Conservation (phyloP, 768 basidiomycete genomes). For the Piloderma croceum region DNA sequence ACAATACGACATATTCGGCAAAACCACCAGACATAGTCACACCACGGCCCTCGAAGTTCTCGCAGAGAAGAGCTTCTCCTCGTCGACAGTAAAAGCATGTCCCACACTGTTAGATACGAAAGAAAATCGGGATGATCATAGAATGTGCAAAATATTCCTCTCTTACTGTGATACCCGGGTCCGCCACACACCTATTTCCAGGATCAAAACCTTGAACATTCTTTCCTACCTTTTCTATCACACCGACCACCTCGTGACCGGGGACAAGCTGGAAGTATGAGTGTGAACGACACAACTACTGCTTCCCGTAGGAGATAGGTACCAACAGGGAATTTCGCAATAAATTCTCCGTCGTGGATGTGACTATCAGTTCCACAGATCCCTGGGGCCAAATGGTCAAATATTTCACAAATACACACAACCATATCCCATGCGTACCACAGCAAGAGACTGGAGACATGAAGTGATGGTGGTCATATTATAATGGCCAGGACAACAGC, state of each 20-base stretch:
- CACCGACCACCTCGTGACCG: conserved; percentile 40
- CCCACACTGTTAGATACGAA: conserved; percentile 21
- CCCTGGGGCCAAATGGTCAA: conserved; percentile 33
- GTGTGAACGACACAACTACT: too few species aligned
- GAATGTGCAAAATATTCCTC: not conserved
- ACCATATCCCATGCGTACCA: not conserved
- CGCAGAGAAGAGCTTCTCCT: conserved; percentile 34
- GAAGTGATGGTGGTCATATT: too few species aligned
- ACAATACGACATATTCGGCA: conserved; percentile 38
- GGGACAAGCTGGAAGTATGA: conserved; percentile 24
- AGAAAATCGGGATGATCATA: not conserved
- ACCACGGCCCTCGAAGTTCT: conserved; percentile 34
- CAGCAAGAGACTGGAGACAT: not conserved
- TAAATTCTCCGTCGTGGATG: conserved; percentile 61
- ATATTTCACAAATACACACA: not conserved
- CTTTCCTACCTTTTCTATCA: conserved; percentile 34
- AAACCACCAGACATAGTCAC: conserved; percentile 36
- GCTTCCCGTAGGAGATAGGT: too few species aligned
- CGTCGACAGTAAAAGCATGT: conserved; percentile 36
- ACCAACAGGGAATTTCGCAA: conserved; percentile 62
- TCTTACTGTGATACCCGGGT: conserved; percentile 32
- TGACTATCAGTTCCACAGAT: conserved; percentile 69
- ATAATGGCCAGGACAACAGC: too few species aligned
- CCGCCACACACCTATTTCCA: conserved; percentile 41
- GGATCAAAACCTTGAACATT: conserved; percentile 35